Percentiles rank a stretch among this genome's conserved stretches.
These are phyloP conservation scores for Sporothrix brunneoviolacea DNA, from an alignment of 2,329 filamentous ascomycete species.

Conservation along the genomic window DNA sequence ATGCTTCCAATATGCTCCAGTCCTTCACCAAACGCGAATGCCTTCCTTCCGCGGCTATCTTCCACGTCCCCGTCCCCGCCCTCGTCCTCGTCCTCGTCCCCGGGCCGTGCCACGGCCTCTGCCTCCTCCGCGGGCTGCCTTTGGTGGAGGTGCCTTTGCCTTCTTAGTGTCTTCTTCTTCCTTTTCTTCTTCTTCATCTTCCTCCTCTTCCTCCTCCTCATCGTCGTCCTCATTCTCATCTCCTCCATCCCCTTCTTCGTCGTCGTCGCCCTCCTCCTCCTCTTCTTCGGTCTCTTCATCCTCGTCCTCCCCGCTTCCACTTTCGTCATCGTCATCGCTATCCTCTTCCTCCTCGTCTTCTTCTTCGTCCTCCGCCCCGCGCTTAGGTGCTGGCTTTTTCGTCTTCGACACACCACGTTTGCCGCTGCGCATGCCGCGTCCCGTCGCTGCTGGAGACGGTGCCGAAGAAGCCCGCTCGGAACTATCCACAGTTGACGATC, in stretches of 20 bases:
- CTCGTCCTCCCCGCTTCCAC: neutral
- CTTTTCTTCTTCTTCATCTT: slow-evolving; percentile 10
- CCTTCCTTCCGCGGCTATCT: neutral
- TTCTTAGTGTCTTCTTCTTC: slow-evolving; percentile 9
- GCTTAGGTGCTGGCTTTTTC: slow-evolving; percentile 2
- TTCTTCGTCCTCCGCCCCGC: slow-evolving; percentile 4
- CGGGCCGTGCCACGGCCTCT: slow-evolving; percentile 10
- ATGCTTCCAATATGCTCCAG: neutral
- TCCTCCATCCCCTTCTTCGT: neutral
- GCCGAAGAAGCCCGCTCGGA: slow-evolving; percentile 13
- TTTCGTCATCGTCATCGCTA: slow-evolving; percentile 3
- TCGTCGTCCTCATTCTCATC: slow-evolving; percentile 1
- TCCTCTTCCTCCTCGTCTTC: slow-evolving; percentile 1
- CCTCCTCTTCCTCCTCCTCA: slow-evolving; percentile 1
- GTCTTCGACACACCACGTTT: slow-evolving; percentile 5
- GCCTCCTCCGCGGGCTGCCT: slow-evolving; percentile 9
- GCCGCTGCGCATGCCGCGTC: slow-evolving; percentile 11
- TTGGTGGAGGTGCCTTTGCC: slow-evolving; percentile 9
- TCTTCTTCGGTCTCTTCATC: slow-evolving; percentile 2
- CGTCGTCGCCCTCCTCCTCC: neutral
- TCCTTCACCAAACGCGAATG: no score
- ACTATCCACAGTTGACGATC: slow-evolving; percentile 21
- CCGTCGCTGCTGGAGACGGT: slow-evolving; percentile 12
- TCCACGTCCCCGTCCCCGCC: slow-evolving; percentile 3
- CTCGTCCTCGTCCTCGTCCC: slow-evolving; percentile 15